Conservation (phyloP, 2,329 filamentous ascomycete genomes). For the Calonectria pseudoreteaudii region DNA sequence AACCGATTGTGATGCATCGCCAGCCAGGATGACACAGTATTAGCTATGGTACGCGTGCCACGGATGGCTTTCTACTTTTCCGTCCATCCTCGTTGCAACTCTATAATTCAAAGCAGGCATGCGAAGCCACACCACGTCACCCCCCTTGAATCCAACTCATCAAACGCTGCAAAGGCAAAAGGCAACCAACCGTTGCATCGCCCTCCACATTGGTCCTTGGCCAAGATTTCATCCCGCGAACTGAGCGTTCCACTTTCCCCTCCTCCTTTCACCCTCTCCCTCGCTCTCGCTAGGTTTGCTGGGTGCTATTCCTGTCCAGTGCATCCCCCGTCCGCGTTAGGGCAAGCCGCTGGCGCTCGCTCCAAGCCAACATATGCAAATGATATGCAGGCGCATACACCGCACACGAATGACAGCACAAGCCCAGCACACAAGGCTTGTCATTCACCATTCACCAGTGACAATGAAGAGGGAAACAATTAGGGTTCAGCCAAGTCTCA, state of each 20-base stretch:
- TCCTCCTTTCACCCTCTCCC: not conserved
- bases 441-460: not conserved
- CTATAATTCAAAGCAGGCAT: not conserved
- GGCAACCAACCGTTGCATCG: not conserved
- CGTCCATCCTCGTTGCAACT: not conserved
- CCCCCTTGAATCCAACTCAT: not conserved
- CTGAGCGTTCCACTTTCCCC: not conserved
- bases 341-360: not conserved
- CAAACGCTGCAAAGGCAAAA: not conserved
- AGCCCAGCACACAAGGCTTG: not conserved
- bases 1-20: conserved; percentile 11
- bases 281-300: not conserved
- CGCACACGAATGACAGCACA: conserved; percentile 17
- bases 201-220: not conserved
- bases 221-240: not conserved
- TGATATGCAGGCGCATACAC: conserved; percentile 28
- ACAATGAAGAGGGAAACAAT: not conserved
- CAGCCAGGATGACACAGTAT: conserved; percentile 3
- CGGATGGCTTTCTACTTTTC: not conserved
- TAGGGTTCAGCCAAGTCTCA: conserved; percentile 17
- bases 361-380: conserved; percentile 24
- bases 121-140: not conserved
- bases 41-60: not conserved
- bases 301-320: conserved; percentile 14
- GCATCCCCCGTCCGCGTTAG: not conserved